These are phyloP conservation scores for Albugo candida DNA, from an alignment of 352 stramenopile genomes.

Conservation along the genomic window DNA sequence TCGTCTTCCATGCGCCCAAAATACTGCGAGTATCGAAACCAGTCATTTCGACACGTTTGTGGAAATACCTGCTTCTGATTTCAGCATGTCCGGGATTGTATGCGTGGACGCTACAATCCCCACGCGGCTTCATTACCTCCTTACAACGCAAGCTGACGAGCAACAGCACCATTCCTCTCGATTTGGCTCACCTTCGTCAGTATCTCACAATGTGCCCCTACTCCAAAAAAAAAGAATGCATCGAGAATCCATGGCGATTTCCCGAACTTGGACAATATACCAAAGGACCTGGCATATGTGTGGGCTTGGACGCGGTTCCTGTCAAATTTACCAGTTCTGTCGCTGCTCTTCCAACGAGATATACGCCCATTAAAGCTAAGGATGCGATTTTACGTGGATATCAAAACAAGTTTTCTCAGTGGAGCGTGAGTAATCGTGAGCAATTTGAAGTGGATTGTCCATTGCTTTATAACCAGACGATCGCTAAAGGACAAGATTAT, in stretches of 20 bases:
- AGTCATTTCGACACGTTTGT: not conserved
- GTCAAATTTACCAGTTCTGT: constrained; percentile 18
- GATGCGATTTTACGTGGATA: constrained; percentile 34
- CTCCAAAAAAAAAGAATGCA: constrained; percentile 31
- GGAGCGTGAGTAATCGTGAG: constrained; percentile 28
- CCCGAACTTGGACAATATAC: constrained; percentile 30
- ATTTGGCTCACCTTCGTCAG: not conserved
- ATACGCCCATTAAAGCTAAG: constrained; percentile 33
- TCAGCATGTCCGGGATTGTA: not conserved
- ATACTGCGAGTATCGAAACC: not conserved
- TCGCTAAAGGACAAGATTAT: constrained; percentile 25
- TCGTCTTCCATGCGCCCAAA: not conserved
- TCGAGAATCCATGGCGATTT: constrained; percentile 27
- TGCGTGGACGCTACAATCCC: not conserved
- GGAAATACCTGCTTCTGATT: not conserved
- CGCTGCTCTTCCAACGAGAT: constrained; percentile 28
- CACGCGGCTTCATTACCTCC: not conserved
- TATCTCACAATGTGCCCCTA: constrained; percentile 23
- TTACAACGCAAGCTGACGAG: not conserved
- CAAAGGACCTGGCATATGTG: constrained; percentile 23
- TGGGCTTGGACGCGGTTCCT: constrained; percentile 43
- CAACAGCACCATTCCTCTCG: not conserved
- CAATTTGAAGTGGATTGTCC: constrained; percentile 51
- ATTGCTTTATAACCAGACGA: constrained; percentile 40
- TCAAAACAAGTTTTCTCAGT: constrained; percentile 52